Evolutionary conservation across 345 rosid species (phyloP).

Genomic region (Eucalyptus victrix): DNA sequence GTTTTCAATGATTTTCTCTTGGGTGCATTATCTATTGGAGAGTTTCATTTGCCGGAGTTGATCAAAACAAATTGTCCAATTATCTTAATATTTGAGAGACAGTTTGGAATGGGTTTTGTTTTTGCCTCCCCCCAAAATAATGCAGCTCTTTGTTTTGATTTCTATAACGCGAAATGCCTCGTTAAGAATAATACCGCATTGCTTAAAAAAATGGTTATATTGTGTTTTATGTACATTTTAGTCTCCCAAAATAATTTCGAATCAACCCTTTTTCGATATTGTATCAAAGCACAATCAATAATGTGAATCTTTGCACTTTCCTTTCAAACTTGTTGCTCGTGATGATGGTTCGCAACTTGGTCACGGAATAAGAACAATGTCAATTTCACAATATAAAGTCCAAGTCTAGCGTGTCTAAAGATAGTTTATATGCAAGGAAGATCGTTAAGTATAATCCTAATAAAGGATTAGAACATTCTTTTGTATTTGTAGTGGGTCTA

Average conservation of each 20-base stretch:
- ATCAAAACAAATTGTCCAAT: neutral
- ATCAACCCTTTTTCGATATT: too few species aligned
- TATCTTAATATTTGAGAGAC: neutral
- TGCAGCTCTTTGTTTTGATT: neutral
- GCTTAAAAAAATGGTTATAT: neutral
- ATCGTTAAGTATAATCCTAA: neutral
- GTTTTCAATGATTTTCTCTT: neutral
- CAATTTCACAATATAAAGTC: neutral
- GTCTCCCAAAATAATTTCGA: too few species aligned
- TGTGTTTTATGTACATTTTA: neutral
- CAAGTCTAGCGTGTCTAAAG: fast-evolving
- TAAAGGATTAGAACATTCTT: neutral
- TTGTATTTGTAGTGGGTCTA: neutral
- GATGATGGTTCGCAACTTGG: fast-evolving
- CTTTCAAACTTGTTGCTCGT: fast-evolving
- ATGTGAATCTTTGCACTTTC: fast-evolving
- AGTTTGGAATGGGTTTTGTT: neutral
- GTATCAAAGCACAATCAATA: too few species aligned
- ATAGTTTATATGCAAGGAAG: neutral
- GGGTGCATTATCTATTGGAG: neutral
- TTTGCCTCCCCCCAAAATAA: neutral
- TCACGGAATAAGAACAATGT: too few species aligned
- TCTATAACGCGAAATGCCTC: neutral
- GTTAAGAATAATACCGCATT: neutral
- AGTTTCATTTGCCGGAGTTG: neutral